Percentiles rank a stretch among this genome's conserved stretches.
phyloP scores from a whole-genome alignment of 441 rosid species.

The Heliophila coronopifolia region DNA sequence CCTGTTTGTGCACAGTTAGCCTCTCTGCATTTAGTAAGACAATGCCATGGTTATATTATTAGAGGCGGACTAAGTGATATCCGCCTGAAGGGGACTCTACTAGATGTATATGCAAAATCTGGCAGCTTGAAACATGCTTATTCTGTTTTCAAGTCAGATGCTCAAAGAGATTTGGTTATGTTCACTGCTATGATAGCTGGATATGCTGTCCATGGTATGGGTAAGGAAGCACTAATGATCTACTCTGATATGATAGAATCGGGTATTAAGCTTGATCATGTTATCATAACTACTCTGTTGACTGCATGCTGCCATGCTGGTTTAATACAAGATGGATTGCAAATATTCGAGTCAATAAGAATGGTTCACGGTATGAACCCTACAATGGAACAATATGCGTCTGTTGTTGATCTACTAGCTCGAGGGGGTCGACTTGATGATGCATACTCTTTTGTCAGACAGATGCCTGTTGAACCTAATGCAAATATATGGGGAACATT shows the following conservation, averaged over 20 bases:
- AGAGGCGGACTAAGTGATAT: slow-evolving; percentile 54
- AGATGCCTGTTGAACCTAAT: slow-evolving; percentile 58
- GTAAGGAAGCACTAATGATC: slow-evolving; percentile 58
- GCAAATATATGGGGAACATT: slow-evolving; percentile 66
- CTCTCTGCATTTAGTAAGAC: slow-evolving; percentile 50
- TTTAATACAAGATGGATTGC: slow-evolving; percentile 57
- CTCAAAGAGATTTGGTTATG: slow-evolving; percentile 57
- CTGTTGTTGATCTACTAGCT: slow-evolving; percentile 78
- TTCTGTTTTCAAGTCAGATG: slow-evolving; percentile 47
- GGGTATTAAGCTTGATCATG: slow-evolving; percentile 64
- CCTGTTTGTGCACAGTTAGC: slow-evolving; percentile 56
- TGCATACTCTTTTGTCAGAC: slow-evolving; percentile 49
- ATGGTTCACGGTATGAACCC: slow-evolving; percentile 51
- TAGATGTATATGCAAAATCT: slow-evolving; percentile 77
- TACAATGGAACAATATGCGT: slow-evolving; percentile 67
- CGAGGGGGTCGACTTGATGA: slow-evolving; percentile 63
- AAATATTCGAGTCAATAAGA: slow-evolving; percentile 50
- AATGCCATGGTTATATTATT: slow-evolving; percentile 63
- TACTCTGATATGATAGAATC: slow-evolving; percentile 51
- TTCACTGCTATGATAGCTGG: slow-evolving; percentile 75
- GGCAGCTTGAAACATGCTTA: slow-evolving; percentile 52
- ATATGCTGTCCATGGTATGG: slow-evolving; percentile 80
- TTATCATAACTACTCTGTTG: slow-evolving; percentile 58
- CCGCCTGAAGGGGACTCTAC: slow-evolving; percentile 51
- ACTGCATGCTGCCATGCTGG: slow-evolving; percentile 85